A percentile compares a stretch with the other conserved stretches of the same genome.
phyloP scores from a whole-genome alignment of 305 asterid species.

The Rubia tinctorum region DNA sequence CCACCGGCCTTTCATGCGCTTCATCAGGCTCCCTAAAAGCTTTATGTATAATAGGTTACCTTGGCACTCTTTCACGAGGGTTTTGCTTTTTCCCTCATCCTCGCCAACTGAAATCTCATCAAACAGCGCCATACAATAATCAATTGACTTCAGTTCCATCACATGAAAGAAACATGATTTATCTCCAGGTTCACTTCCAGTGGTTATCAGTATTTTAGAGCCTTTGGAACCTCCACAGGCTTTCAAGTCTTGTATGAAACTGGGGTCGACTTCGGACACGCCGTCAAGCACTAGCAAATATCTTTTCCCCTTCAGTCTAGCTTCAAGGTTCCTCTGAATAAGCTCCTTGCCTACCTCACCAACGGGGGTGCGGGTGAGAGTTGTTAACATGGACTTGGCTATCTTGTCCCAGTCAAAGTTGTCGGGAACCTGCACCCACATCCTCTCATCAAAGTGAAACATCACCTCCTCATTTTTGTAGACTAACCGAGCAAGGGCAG shows the following conservation, averaged over 20 bases:
- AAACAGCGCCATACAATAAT: neutral
- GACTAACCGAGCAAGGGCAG: conserved; percentile 19
- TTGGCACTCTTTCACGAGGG: neutral
- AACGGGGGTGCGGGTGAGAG: conserved; percentile 6
- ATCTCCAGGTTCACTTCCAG: neutral
- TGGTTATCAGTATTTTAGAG: conserved; percentile 25
- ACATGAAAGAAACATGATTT: neutral
- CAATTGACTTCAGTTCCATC: neutral
- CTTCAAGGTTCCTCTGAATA: conserved; percentile 3
- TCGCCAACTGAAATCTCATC: neutral
- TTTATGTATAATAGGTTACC: conserved; percentile 2
- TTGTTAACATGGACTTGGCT: conserved; percentile 21
- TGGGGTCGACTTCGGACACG: neutral
- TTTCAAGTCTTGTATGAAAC: neutral
- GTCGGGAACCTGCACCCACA: conserved; percentile 26
- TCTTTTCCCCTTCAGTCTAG: conserved; percentile 1
- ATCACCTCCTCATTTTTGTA: conserved; percentile 19
- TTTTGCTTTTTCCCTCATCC: neutral
- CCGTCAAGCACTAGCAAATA: conserved; percentile 10
- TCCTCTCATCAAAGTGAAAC: conserved; percentile 21
- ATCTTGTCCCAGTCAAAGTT: conserved; percentile 13
- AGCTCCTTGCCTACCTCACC: conserved; percentile 7
- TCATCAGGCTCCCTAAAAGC: neutral
- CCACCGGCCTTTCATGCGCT: conserved; percentile 8
- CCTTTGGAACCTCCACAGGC: conserved; percentile 18